These are phyloP conservation scores for Aspergillus unguis DNA, from an alignment of 2,329 filamentous ascomycete species.

Conservation along the genomic window DNA sequence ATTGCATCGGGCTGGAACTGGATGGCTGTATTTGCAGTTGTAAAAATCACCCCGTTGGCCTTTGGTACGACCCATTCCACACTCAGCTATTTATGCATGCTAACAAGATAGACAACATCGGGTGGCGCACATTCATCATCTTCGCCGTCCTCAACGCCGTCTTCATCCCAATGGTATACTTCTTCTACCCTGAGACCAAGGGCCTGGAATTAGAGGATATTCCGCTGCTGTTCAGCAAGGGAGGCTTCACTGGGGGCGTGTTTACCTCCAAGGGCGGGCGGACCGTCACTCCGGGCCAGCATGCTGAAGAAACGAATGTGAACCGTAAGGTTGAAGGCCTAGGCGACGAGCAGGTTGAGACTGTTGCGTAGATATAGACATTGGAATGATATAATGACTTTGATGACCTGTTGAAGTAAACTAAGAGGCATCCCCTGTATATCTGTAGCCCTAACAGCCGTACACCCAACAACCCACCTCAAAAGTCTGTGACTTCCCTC, in stretches of 20 bases:
- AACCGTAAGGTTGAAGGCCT: slow-evolving; percentile 17
- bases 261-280: slow-evolving; percentile 19
- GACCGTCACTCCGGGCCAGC: slow-evolving; percentile 20
- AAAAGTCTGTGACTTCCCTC: too few relatives aligned
- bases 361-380: neutral
- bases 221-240: slow-evolving; percentile 18
- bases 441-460: too few relatives aligned
- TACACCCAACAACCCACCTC: too few relatives aligned
- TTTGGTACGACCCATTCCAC: slow-evolving; percentile 15
- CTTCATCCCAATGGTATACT: slow-evolving; percentile 55
- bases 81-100: slow-evolving; percentile 5
- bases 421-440: too few relatives aligned
- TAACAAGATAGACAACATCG: slow-evolving; percentile 28
- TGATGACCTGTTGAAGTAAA: too few relatives aligned
- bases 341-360: neutral
- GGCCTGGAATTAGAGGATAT: slow-evolving; percentile 63
- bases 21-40: slow-evolving; percentile 35
- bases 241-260: slow-evolving; percentile 19
- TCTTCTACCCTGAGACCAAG: slow-evolving; percentile 64
- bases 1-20: slow-evolving; percentile 39
- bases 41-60: slow-evolving; percentile 27
- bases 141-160: slow-evolving; percentile 23
- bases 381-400: neutral
- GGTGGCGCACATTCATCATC: slow-evolving; percentile 31
- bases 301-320: slow-evolving; percentile 17